phyloP scores from a whole-genome alignment of 345 rosid species.

The Populus ilicifolia region DNA sequence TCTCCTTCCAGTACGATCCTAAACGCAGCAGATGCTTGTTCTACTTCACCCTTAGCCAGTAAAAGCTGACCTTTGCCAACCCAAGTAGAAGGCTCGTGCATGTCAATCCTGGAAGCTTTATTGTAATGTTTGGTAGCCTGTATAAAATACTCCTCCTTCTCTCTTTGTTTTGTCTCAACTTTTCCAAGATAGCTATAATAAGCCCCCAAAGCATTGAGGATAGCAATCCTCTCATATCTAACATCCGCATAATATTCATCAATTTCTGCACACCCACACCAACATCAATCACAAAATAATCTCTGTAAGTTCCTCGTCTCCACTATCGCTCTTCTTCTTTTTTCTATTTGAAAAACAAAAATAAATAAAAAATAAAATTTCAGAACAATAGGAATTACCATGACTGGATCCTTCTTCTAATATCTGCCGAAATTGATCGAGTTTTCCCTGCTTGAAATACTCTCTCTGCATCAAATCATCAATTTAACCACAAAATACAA shows the following conservation, averaged over 20 bases:
- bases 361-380: not conserved
- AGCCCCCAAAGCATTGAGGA: slow-evolving; percentile 90
- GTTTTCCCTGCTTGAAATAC: slow-evolving; percentile 93
- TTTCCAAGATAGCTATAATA: slow-evolving; percentile 90
- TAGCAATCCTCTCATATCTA: slow-evolving; percentile 92
- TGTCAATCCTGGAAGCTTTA: slow-evolving; percentile 90
- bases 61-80: slow-evolving; percentile 99
- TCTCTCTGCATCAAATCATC: slow-evolving; percentile 58
- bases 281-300: not conserved
- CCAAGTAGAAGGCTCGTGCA: slow-evolving; percentile 99
- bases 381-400: slow-evolving; percentile 36
- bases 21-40: slow-evolving; percentile 87
- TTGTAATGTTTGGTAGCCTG: slow-evolving; percentile 80
- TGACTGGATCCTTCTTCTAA: slow-evolving; percentile 96
- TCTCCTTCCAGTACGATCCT: slow-evolving; percentile 76
- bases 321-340: no score
- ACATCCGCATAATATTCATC: slow-evolving; percentile 98
- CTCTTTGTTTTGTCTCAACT: slow-evolving; percentile 77
- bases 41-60: slow-evolving; percentile 90
- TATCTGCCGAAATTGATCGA: slow-evolving; percentile 87
- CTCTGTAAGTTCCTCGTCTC: not conserved
- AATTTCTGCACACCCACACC: slow-evolving; percentile 52
- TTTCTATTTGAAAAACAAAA: no score
- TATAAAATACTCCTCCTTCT: slow-evolving; percentile 90
- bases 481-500: not conserved